phyloP scores from a whole-genome alignment of 2,329 filamentous ascomycete genomes.

The Hawksworthiomyces lignivorus region DNA sequence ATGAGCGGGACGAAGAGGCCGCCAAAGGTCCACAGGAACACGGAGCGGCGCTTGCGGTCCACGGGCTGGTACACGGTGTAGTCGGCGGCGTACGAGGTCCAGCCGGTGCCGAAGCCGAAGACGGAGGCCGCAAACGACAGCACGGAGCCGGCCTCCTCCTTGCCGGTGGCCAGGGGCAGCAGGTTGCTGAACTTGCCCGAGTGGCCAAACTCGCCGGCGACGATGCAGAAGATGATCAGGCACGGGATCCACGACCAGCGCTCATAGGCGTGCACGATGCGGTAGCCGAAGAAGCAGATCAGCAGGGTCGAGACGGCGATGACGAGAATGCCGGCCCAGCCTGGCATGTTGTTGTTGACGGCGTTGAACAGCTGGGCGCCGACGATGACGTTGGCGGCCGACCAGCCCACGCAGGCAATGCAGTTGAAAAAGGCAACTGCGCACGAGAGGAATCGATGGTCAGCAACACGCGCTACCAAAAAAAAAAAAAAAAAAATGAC shows the following conservation, averaged over 20 bases:
- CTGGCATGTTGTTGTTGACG: slow-evolving; percentile 61
- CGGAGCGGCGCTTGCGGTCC: slow-evolving; percentile 38
- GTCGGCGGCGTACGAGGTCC: slow-evolving; percentile 50
- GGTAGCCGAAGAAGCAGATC: slow-evolving; percentile 68
- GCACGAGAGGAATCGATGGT: too few species aligned
- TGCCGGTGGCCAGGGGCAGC: slow-evolving; percentile 44
- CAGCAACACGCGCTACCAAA: not conserved
- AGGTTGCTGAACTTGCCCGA: slow-evolving; percentile 36
- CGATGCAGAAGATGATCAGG: slow-evolving; percentile 43
- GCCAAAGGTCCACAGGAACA: slow-evolving; percentile 62
- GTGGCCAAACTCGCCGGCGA: slow-evolving; percentile 33
- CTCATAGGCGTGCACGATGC: slow-evolving; percentile 70
- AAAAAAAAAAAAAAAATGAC: not conserved
- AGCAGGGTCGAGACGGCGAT: slow-evolving; percentile 61
- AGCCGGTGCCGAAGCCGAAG: slow-evolving; percentile 63
- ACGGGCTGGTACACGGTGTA: slow-evolving; percentile 49
- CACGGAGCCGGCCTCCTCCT: slow-evolving; percentile 42
- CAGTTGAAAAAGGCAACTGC: slow-evolving; percentile 63
- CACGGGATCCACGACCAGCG: slow-evolving; percentile 65
- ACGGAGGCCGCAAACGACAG: slow-evolving; percentile 61
- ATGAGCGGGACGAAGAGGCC: slow-evolving; percentile 65
- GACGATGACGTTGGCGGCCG: slow-evolving; percentile 70
- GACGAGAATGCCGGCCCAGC: slow-evolving; percentile 66
- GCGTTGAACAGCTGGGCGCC: slow-evolving; percentile 71
- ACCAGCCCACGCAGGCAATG: slow-evolving; percentile 67